Percentiles rank a stretch among this genome's conserved stretches.
These are phyloP conservation scores for Alternaria sp. DNA, from an alignment of 2,329 filamentous ascomycete species.

Conservation along the genomic window DNA sequence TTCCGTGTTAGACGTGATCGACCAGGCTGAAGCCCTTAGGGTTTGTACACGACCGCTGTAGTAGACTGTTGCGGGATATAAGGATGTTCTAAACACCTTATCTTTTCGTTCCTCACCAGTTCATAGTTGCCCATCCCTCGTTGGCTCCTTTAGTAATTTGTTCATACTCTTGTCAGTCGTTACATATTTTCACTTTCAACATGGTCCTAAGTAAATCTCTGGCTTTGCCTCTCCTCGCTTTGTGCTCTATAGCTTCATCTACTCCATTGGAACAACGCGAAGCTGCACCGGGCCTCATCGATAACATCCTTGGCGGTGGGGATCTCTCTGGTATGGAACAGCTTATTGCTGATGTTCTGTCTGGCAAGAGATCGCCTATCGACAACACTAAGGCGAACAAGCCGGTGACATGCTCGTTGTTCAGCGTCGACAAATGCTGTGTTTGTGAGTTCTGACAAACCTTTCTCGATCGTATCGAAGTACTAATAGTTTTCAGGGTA, in stretches of 20 bases:
- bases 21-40: background rate
- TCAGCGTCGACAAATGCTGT: constrained; percentile 38
- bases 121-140: background rate
- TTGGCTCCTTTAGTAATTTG: background rate
- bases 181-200: background rate
- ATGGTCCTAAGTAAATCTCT: constrained; percentile 8
- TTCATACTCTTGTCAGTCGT: background rate
- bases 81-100: constrained; percentile 1
- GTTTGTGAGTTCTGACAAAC: constrained; percentile 29
- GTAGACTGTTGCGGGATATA: constrained; percentile 6
- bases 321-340: constrained; percentile 24
- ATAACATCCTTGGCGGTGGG: constrained; percentile 33
- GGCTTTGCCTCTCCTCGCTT: constrained; percentile 7
- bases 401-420: constrained; percentile 29
- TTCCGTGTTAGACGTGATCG: background rate
- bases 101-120: background rate
- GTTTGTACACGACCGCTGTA: background rate
- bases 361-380: constrained; percentile 38
- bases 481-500: constrained; percentile 31
- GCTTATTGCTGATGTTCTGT: constrained; percentile 40
- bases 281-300: constrained; percentile 32
- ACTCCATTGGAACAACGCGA: constrained; percentile 33
- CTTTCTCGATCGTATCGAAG: background rate
- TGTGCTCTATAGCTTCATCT: constrained; percentile 22
- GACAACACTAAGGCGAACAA: constrained; percentile 31